A percentile compares a stretch with the other conserved stretches of the same genome.
phyloP scores from a whole-genome alignment of 78 protist species.

The Emiliania huxleyi region DNA sequence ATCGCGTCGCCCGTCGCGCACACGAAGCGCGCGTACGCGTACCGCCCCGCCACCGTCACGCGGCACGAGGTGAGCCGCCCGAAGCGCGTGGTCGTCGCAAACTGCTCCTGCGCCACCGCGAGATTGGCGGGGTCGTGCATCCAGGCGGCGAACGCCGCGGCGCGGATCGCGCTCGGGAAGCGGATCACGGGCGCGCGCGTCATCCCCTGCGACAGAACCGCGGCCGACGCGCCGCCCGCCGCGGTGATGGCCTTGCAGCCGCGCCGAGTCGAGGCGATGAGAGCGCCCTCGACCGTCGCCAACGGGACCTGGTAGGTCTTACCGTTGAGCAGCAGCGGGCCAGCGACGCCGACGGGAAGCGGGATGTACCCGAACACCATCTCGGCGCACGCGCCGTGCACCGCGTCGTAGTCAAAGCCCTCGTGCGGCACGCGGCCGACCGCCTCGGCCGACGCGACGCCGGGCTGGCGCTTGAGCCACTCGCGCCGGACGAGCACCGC shows the following conservation, averaged over 20 bases:
- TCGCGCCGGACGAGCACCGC: slow-evolving; percentile 64
- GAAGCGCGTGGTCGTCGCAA: slow-evolving; percentile 69
- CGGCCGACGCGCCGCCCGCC: slow-evolving; percentile 40
- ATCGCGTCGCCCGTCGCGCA: slow-evolving; percentile 86
- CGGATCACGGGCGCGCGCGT: slow-evolving; percentile 82
- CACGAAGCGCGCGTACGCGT: slow-evolving; percentile 66
- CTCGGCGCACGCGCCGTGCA: slow-evolving; percentile 69
- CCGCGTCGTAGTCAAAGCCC: neutral
- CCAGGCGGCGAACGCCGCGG: slow-evolving; percentile 50
- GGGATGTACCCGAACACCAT: slow-evolving; percentile 85
- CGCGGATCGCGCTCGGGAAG: neutral
- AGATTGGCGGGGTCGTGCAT: slow-evolving; percentile 44
- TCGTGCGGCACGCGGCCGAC: neutral
- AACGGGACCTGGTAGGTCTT: slow-evolving; percentile 62
- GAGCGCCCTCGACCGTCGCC: slow-evolving; percentile 90
- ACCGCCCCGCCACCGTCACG: slow-evolving; percentile 54
- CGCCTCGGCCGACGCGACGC: neutral
- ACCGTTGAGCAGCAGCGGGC: slow-evolving; percentile 78
- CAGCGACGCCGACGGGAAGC: slow-evolving; percentile 74
- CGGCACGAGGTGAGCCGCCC: slow-evolving; percentile 48
- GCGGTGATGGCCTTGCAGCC: slow-evolving; percentile 69
- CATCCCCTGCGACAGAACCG: slow-evolving; percentile 68
- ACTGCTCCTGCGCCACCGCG: neutral
- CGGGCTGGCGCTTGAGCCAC: neutral
- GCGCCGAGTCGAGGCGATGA: slow-evolving; percentile 78